A percentile compares a stretch with the other conserved stretches of the same genome.
phyloP scores from a whole-genome alignment of 140 eudicot species.

The Bidens hawaiensis region DNA sequence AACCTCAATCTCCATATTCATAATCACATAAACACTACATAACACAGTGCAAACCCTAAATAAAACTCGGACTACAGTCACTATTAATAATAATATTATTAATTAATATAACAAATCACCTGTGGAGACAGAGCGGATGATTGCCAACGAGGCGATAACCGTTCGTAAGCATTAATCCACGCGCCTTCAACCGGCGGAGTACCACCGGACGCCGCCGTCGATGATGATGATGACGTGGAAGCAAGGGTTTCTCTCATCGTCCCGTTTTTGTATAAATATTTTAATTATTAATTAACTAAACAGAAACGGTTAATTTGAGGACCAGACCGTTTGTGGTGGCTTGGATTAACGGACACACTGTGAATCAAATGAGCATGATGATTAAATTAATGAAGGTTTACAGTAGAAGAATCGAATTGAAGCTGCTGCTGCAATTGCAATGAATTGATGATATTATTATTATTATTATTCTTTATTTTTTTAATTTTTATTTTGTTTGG shows the following conservation, averaged over 20 bases:
- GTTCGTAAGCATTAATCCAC: conserved; percentile 52
- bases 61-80: neutral
- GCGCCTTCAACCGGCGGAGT: conserved; percentile 58
- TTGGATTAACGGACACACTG: conserved; percentile 7
- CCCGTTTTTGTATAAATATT: neutral
- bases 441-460: too few species aligned
- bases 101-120: too few species aligned
- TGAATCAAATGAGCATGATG: neutral
- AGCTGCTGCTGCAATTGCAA: too few species aligned
- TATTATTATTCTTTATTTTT: too few species aligned
- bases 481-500: too few species aligned
- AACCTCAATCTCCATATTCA: conserved; percentile 5
- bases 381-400: neutral
- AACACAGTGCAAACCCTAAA: conserved; percentile 2
- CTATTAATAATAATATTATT: too few species aligned
- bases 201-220: conserved; percentile 23
- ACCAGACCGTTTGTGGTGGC: too few species aligned
- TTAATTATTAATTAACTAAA: neutral
- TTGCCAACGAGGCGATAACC: conserved; percentile 63
- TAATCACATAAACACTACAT: neutral
- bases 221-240: conserved; percentile 45
- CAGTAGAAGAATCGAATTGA: neutral
- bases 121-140: conserved; percentile 38
- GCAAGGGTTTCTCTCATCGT: conserved; percentile 73
- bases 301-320: neutral